A percentile compares a stretch with the other conserved stretches of the same genome.
Evolutionary conservation across 352 stramenopile species (phyloP).

Genomic region (Globisporangium rhizosaccharum): DNA sequence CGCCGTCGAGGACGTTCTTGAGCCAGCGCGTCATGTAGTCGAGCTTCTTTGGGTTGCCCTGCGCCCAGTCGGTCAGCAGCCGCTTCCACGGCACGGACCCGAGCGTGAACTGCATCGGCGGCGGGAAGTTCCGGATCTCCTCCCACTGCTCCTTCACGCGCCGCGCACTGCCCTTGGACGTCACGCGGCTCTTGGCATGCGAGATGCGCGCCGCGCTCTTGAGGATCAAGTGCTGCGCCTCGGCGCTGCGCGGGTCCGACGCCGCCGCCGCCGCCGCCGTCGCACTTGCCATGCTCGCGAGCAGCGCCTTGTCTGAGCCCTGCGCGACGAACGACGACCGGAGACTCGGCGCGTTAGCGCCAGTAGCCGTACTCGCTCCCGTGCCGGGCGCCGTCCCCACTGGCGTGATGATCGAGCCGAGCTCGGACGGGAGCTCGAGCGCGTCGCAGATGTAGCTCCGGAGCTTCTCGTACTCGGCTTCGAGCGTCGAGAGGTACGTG

Average conservation of each 20-base stretch:
- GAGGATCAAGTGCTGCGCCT: slow-evolving; percentile 63
- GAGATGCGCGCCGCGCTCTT: slow-evolving; percentile 63
- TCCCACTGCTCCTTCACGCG: slow-evolving; percentile 87
- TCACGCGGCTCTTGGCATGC: slow-evolving; percentile 66
- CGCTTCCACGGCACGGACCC: slow-evolving; percentile 85
- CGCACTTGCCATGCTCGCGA: slow-evolving; percentile 3
- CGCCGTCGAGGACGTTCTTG: slow-evolving; percentile 84
- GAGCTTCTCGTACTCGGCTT: slow-evolving; percentile 82
- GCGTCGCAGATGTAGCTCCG: slow-evolving; percentile 73
- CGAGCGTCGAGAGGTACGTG: slow-evolving; percentile 73
- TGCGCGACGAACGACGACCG: slow-evolving; percentile 11
- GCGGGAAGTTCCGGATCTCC: slow-evolving; percentile 82
- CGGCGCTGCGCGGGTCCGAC: slow-evolving; percentile 44
- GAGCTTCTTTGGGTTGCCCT: slow-evolving; percentile 88
- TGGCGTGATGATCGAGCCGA: slow-evolving; percentile 14
- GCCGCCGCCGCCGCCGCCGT: background rate
- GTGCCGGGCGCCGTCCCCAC: slow-evolving; percentile 8
- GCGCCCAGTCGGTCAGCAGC: slow-evolving; percentile 79
- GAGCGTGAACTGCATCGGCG: slow-evolving; percentile 77
- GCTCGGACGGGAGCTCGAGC: slow-evolving; percentile 68
- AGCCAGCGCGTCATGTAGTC: slow-evolving; percentile 89
- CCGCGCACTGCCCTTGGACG: slow-evolving; percentile 67
- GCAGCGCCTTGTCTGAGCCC: slow-evolving; percentile 13
- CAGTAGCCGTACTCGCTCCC: background rate
- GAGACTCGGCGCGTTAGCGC: background rate